These are phyloP conservation scores for Trametes cinnabarina DNA, from an alignment of 768 basidiomycete genomes.

Conservation along the genomic window DNA sequence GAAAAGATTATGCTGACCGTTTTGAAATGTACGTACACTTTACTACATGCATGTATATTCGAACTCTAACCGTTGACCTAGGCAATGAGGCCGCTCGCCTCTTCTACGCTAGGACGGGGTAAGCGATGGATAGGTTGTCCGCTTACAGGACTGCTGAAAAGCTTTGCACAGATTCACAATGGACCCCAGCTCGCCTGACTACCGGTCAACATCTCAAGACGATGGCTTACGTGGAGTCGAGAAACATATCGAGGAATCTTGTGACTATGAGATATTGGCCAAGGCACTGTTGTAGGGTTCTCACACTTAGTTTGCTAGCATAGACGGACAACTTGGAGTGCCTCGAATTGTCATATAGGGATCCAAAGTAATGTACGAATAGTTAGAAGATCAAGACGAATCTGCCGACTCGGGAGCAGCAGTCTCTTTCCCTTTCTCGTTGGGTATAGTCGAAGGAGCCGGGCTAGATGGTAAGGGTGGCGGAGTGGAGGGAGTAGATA, in stretches of 20 bases:
- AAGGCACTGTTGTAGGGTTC: constrained; percentile 17
- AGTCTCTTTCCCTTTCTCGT: constrained; percentile 62
- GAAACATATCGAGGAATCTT: constrained; percentile 19
- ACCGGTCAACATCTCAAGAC: constrained; percentile 7
- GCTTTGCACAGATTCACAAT: constrained; percentile 44
- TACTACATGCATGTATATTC: too few relatives aligned
- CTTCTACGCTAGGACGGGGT: constrained; percentile 63
- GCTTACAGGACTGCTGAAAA: neutral
- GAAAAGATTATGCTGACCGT: constrained; percentile 74
- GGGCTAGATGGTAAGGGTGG: constrained; percentile 10
- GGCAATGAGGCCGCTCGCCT: constrained; percentile 43
- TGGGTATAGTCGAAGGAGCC: constrained; percentile 24
- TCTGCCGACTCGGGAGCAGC: constrained; percentile 25
- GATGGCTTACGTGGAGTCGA: neutral
- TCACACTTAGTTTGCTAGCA: too few relatives aligned
- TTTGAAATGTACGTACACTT: constrained; percentile 64
- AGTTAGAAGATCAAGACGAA: neutral
- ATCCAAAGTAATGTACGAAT: neutral
- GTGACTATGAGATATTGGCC: constrained; percentile 42
- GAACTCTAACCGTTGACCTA: too few relatives aligned
- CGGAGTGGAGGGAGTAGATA: constrained; percentile 15
- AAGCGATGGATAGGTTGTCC: constrained; percentile 17
- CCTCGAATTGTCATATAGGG: too few relatives aligned
- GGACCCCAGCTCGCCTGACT: constrained; percentile 54
- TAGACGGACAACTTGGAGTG: too few relatives aligned